Evolutionary conservation across 2,329 filamentous ascomycete genomes (phyloP).

Genomic region (Apiospora phragmitis): DNA sequence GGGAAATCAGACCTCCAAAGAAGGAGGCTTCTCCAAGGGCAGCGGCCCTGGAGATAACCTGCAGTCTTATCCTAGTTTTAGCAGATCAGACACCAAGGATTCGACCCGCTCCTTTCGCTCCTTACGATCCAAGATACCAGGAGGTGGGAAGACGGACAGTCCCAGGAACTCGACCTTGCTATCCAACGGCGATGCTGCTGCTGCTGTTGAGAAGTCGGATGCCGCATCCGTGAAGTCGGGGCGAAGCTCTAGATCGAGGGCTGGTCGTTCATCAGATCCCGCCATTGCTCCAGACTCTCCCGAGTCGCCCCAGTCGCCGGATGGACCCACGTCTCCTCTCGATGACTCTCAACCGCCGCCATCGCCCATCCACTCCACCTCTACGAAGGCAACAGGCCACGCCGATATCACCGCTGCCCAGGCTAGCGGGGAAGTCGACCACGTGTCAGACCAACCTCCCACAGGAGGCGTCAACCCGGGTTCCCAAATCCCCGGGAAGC

Average conservation of each 20-base stretch:
- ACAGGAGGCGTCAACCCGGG: slow-evolving; percentile 62
- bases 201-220: slow-evolving; percentile 64
- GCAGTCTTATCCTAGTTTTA: slow-evolving; percentile 88
- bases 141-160: slow-evolving; percentile 71
- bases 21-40: slow-evolving; percentile 52
- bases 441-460: slow-evolving; percentile 88
- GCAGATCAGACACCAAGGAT: slow-evolving; percentile 89
- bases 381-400: slow-evolving; percentile 70
- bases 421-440: slow-evolving; percentile 86
- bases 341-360: slow-evolving; percentile 66
- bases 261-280: slow-evolving; percentile 46
- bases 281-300: slow-evolving; percentile 40
- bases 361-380: slow-evolving; percentile 81
- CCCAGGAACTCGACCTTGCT: slow-evolving; percentile 74
- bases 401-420: slow-evolving; percentile 81
- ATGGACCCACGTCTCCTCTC: slow-evolving; percentile 41
- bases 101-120: slow-evolving; percentile 84
- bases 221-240: slow-evolving; percentile 73
- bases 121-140: slow-evolving; percentile 87
- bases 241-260: slow-evolving; percentile 56
- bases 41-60: slow-evolving; percentile 57
- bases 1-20: slow-evolving; percentile 75
- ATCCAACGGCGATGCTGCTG: slow-evolving; percentile 55
- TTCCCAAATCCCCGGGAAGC: slow-evolving; percentile 60
- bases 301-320: slow-evolving; percentile 41